Evolutionary conservation across 106 monocot genomes (phyloP).

Genomic region (Acorus calamus): DNA sequence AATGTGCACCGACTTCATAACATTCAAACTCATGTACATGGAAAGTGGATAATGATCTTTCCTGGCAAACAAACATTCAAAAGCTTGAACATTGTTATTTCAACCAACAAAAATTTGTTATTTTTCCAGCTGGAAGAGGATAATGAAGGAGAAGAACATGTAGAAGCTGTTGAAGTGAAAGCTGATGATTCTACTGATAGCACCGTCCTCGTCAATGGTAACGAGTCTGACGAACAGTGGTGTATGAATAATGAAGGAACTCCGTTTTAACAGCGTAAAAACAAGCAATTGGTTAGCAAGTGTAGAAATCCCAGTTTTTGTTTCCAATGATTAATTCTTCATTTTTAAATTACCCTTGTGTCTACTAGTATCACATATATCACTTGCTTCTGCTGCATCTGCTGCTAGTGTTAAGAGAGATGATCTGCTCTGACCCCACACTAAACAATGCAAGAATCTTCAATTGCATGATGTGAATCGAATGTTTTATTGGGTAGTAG

Average conservation of each 20-base stretch:
- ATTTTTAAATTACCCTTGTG: not conserved
- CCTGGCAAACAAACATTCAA: too few species aligned
- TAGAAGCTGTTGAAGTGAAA: slow-evolving; percentile 47
- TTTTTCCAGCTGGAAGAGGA: slow-evolving; percentile 19
- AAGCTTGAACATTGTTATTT: not conserved
- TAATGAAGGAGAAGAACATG: slow-evolving; percentile 23
- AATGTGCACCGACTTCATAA: too few species aligned
- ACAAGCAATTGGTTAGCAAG: slow-evolving; percentile 40
- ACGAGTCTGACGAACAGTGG: slow-evolving; percentile 62
- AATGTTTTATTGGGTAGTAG: too few species aligned
- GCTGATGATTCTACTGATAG: slow-evolving; percentile 57
- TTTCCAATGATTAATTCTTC: slow-evolving; percentile 15
- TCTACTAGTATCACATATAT: too few species aligned
- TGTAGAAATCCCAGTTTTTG: slow-evolving; percentile 25
- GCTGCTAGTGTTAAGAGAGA: too few species aligned
- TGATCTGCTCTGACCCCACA: too few species aligned
- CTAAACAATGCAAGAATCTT: too few species aligned
- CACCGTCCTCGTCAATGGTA: slow-evolving; percentile 43
- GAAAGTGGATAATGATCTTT: too few species aligned
- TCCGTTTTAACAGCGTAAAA: slow-evolving; percentile 57
- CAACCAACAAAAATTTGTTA: not conserved
- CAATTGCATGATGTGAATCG: too few species aligned
- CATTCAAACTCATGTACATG: too few species aligned
- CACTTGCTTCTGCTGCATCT: too few species aligned
- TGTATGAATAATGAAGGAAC: slow-evolving; percentile 62